Conservation (phyloP, 164 flowering plant genomes). For the Magnolia sinica region DNA sequence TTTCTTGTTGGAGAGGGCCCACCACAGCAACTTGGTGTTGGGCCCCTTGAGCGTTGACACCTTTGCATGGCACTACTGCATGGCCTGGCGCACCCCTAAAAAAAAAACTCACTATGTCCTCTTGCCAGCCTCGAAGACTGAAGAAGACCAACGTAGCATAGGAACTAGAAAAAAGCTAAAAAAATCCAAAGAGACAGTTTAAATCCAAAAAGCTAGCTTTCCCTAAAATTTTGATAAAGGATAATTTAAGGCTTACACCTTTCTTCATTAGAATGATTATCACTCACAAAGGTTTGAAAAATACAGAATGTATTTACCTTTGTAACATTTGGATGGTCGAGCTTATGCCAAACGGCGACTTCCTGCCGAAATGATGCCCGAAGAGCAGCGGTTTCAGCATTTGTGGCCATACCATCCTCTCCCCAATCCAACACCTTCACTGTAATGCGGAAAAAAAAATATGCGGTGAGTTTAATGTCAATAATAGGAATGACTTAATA, state of each 20-base stretch:
- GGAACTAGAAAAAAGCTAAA: no score
- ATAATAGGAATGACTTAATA: not conserved
- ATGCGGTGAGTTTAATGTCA: not conserved
- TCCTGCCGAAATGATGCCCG: constrained; percentile 80
- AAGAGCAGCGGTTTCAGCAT: constrained; percentile 72
- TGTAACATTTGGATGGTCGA: constrained; percentile 93
- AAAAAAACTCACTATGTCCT: no score
- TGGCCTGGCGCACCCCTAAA: no score
- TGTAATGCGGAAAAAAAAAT: constrained; percentile 19
- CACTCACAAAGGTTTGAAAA: not conserved
- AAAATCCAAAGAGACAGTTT: not conserved
- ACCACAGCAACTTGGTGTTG: no score
- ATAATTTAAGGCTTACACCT: not conserved
- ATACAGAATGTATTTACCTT: constrained; percentile 39
- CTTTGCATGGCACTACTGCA: no score
- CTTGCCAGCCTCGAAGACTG: no score
- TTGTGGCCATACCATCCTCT: constrained; percentile 77
- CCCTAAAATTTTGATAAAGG: not conserved
- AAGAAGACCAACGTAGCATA: no score
- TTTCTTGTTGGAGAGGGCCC: no score
- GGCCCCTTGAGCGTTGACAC: no score
- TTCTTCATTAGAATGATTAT: not conserved
- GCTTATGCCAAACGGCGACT: constrained; percentile 97
- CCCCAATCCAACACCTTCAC: constrained; percentile 98
- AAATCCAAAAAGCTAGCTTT: not conserved